A percentile compares a stretch with the other conserved stretches of the same genome.
Evolutionary conservation across 352 stramenopile species (phyloP).

Genomic region (Pythium dissotocum): DNA sequence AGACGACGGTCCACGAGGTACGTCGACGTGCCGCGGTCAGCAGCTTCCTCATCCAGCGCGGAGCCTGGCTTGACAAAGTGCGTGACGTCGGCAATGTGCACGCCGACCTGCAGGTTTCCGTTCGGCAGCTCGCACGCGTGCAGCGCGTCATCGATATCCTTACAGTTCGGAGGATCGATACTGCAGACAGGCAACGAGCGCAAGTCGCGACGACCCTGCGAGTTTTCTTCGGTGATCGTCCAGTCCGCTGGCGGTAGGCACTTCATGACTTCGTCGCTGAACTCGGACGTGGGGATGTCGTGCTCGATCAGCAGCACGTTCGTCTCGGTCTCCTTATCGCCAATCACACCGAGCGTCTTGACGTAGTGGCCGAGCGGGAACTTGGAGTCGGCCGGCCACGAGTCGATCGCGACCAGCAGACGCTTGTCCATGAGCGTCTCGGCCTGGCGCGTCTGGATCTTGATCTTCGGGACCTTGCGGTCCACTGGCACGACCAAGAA

Average conservation of each 20-base stretch:
- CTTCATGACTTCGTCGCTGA: slow-evolving; percentile 88
- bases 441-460: slow-evolving; percentile 92
- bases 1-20: slow-evolving; percentile 98
- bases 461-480: slow-evolving; percentile 92
- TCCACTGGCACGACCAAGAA: slow-evolving; percentile 88
- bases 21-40: slow-evolving; percentile 92
- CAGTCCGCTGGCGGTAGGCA: slow-evolving; percentile 94
- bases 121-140: slow-evolving; percentile 93
- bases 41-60: slow-evolving; percentile 95
- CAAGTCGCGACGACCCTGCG: slow-evolving; percentile 88
- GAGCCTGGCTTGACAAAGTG: slow-evolving; percentile 96
- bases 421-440: slow-evolving; percentile 92
- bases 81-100: slow-evolving; percentile 99
- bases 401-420: slow-evolving; percentile 95
- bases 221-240: slow-evolving; percentile 95
- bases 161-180: slow-evolving; percentile 89
- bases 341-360: slow-evolving; percentile 93
- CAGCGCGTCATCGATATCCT: slow-evolving; percentile 99
- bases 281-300: slow-evolving; percentile 91
- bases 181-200: slow-evolving; percentile 92
- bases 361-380: slow-evolving; percentile 97
- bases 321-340: slow-evolving; percentile 96
- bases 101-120: slow-evolving; percentile 92
- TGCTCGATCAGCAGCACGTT: slow-evolving; percentile 97
- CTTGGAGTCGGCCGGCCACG: slow-evolving; percentile 86